Evolutionary conservation across 306 rosid species (phyloP).

Genomic region (Acacia crassicarpa): DNA sequence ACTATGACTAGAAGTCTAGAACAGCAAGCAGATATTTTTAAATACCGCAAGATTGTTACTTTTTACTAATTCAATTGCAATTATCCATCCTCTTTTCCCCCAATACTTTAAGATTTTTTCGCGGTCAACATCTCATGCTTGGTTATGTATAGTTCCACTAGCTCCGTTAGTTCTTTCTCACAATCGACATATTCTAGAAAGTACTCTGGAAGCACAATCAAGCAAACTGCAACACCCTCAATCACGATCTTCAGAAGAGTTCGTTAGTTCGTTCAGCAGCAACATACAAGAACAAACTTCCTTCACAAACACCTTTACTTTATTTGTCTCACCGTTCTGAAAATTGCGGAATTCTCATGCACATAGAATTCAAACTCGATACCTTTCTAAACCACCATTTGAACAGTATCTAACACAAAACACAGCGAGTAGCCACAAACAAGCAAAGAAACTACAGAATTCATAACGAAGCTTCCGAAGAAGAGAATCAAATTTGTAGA

Average conservation of each 20-base stretch:
- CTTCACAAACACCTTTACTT: neutral
- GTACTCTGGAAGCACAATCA: neutral
- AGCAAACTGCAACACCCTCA: neutral
- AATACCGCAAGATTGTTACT: neutral
- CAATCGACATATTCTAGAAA: neutral
- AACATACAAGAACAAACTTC: neutral
- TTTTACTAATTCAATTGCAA: neutral
- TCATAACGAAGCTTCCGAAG: constrained; percentile 1
- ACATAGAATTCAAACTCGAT: neutral
- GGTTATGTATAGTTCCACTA: neutral
- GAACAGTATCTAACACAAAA: neutral
- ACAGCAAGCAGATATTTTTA: neutral
- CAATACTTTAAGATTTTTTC: neutral
- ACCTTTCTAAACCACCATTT: neutral
- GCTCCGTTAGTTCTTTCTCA: neutral
- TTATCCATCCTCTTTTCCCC: neutral
- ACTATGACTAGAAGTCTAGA: neutral
- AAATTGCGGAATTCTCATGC: neutral
- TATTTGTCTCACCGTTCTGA: neutral
- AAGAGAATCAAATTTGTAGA: neutral
- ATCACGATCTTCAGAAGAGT: neutral
- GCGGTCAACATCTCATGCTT: neutral
- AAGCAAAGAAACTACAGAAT: neutral
- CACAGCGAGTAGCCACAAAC: neutral
- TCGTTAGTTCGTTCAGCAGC: neutral